Base-by-base conservation (phyloP, 495 filamentous ascomycete genomes). In the Aspergillus steynii region DNA sequence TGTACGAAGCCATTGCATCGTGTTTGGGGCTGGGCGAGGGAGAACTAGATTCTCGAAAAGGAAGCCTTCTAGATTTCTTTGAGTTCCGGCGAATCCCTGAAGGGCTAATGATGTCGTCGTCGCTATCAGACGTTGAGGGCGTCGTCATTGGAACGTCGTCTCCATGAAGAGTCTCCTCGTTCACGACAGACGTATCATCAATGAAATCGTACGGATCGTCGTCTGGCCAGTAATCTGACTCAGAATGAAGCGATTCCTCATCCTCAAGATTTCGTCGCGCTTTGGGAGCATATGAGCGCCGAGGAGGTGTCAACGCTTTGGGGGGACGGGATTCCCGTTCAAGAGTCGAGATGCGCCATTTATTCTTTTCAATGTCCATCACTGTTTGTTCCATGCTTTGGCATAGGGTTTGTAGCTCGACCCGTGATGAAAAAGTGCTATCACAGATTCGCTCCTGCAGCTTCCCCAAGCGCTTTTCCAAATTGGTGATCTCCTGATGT, bases 301-400 rank as follows among this genome's bases (percentile, higher is more conserved):
- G 76, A 7, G 75, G 65, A 10, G 65, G 60, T 5, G 56, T 56
- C 0, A 71, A 51, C 48, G 74, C 65, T 57, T 76, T 86, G 7
- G 79, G 76, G 0, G 89, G 89, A 50, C 77, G 77, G 4, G 56
- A 64, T 2, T 78, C 71, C 27, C 74, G 73, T 57, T 80, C 68
- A 26, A 92, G 76, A 1, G 88, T 50, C 3, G 63, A 65, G 20
- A 88, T 74, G 52, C 76, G 79, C 84, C 86, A 92, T 28, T 66
- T 69, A 6, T 76, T 62, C 27, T 83, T 70, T 68, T 83, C 82
- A 9, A 77, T 82, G 37, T 87, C 78, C 29, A 79, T 81, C n/a
- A 96, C 70, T 5, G 78, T 90, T 4, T 68, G 65, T 50, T 91
- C 83, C 70, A 96, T 68, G 48, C 74, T 80, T n/a, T 68, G 64